phyloP scores from a whole-genome alignment of 129 eudicot species.

The Ambrosia artemisiifolia region DNA sequence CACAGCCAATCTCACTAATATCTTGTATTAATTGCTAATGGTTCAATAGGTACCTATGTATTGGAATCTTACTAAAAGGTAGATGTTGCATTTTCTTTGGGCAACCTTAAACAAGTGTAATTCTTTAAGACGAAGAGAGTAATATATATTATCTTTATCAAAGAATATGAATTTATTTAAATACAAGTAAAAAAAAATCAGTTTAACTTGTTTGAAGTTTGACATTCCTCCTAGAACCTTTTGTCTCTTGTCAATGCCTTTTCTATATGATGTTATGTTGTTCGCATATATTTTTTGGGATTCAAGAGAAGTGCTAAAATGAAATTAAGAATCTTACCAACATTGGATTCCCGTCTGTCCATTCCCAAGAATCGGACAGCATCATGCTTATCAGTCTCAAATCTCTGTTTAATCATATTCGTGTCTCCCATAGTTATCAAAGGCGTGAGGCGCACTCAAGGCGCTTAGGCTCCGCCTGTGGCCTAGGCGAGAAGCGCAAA shows the following conservation, averaged over 20 bases:
- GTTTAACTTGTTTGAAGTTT: neutral
- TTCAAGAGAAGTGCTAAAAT: neutral
- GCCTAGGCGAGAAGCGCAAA: no score
- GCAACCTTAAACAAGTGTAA: neutral
- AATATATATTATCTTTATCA: neutral
- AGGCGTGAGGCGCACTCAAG: no score
- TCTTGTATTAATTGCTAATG: neutral
- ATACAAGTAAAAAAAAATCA: neutral
- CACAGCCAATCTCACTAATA: neutral
- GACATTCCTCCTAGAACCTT: neutral
- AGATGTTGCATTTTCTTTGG: neutral
- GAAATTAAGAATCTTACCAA: neutral
- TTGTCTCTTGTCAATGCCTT: neutral
- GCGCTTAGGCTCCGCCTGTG: no score
- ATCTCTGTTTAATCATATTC: neutral
- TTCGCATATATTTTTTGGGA: neutral
- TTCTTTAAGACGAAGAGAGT: neutral
- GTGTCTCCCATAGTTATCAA: no score
- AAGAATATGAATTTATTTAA: slow-evolving; percentile 4
- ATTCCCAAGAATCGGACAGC: neutral
- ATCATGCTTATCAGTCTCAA: neutral
- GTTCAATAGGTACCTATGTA: neutral
- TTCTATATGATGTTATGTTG: neutral
- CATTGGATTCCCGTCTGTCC: neutral
- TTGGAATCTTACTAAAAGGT: neutral